Conservation (phyloP, 2,329 filamentous ascomycete genomes). For the Apiospora pterosperma region DNA sequence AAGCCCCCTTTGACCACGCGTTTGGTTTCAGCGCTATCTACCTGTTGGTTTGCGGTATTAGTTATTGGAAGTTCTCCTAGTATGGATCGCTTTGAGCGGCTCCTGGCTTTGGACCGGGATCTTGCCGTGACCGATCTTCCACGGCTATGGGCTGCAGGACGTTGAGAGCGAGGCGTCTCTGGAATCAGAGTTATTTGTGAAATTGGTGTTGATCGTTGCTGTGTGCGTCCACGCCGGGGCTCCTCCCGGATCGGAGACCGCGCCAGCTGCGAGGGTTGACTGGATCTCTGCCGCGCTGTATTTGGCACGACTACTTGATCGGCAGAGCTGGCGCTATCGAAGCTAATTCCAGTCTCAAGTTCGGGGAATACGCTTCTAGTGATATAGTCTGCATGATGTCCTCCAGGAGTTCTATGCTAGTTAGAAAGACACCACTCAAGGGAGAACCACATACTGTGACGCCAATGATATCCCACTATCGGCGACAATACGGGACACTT, state of each 20-base stretch:
- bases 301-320: not conserved
- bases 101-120: not conserved
- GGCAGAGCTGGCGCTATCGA: not conserved
- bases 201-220: not conserved
- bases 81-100: not conserved
- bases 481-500: not conserved
- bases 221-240: not conserved
- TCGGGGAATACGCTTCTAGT: not conserved
- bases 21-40: not conserved
- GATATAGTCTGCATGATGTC: not conserved
- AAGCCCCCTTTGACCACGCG: slow-evolving; percentile 20
- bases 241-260: not conserved
- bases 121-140: not conserved
- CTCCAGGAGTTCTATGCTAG: not conserved
- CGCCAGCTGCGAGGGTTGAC: not conserved
- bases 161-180: not conserved
- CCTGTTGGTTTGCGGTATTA: not conserved
- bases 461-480: not conserved
- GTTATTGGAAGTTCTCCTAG: not conserved
- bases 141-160: not conserved
- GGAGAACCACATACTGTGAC: not conserved
- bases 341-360: not conserved
- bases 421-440: not conserved
- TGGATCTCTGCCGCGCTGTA: not conserved
- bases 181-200: not conserved